Evolutionary conservation across 345 rosid genomes (phyloP), one percentile per base, ranked within the genome.

Genomic region (Salix purpurea): DNA sequence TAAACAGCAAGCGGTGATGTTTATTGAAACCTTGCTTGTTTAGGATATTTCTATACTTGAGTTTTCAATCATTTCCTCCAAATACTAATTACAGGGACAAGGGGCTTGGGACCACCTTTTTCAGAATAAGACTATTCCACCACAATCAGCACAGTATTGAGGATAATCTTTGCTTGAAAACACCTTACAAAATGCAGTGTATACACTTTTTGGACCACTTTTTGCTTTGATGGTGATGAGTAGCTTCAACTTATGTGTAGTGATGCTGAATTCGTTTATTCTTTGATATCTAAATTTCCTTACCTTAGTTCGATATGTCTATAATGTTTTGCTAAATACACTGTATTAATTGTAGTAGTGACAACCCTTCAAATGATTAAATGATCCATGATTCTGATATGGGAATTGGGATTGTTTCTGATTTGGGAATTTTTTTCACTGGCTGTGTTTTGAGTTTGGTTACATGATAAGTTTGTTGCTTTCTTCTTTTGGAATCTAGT

Each of bases 121-220:
- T 52, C 44, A 24, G 42, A 42, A 64, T 32, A 61, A 1, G 70
- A 70, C 76, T 58, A 66, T 65, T 76, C 76, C 46, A 11, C 65
- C 28, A 73, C 68, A 76, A 18, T 73, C 65, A 13, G 23, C 23
- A 52, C 73, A 30, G 54, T 36, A 32, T 42, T 44, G 39, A 34
- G 32, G 4, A 65, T 74, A 75, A 75, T 40, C 66, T 75, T 32
- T 73, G 68, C 71, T 65, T 1, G 52, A 36, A 18, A 60, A 28
- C 50, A 34, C 64, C 10, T 13, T 18, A 42, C 3, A 73, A 5
- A 26, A 58, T 58, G 62, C 12, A 6, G 44, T 40, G 71, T 34
- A 70, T 65, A 40, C 36, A 7, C 34, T 75, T 75, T 65, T 28
- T 9, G 79, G 78, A 72, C 86, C 78, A 69, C 70, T 48, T 65